Evolutionary conservation across 1,139 yeast genomes (phyloP).

Genomic region (Zygosaccharomyces sapae): DNA sequence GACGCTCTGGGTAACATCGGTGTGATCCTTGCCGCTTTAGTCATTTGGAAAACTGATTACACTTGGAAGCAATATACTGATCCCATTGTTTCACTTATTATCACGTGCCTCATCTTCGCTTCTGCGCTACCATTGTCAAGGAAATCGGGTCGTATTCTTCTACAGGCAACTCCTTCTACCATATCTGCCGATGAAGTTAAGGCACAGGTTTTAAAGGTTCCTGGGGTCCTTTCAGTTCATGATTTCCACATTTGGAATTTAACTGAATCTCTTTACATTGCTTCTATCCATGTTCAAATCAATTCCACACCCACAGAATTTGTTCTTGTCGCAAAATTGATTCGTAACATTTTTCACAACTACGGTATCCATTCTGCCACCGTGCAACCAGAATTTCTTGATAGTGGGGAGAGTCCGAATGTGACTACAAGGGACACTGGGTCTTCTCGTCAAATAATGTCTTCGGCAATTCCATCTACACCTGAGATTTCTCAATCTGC

Average conservation of each 20-base stretch:
- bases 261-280: slow-evolving; percentile 81
- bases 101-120: slow-evolving; percentile 82
- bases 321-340: slow-evolving; percentile 65
- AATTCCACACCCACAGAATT: slow-evolving; percentile 62
- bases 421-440: slow-evolving; percentile 30
- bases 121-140: slow-evolving; percentile 89
- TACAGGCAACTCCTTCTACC: slow-evolving; percentile 88
- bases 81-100: slow-evolving; percentile 78
- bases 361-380: slow-evolving; percentile 92
- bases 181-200: slow-evolving; percentile 73
- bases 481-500: slow-evolving; percentile 18
- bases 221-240: slow-evolving; percentile 79
- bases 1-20: slow-evolving; percentile 96
- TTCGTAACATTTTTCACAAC: slow-evolving; percentile 72
- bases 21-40: slow-evolving; percentile 81
- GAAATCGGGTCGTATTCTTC: slow-evolving; percentile 76
- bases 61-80: slow-evolving; percentile 85
- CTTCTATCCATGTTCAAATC: slow-evolving; percentile 82
- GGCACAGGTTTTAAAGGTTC: slow-evolving; percentile 58
- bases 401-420: slow-evolving; percentile 30
- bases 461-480: slow-evolving; percentile 2
- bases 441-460: slow-evolving; percentile 6
- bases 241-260: slow-evolving; percentile 97
- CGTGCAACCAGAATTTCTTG: slow-evolving; percentile 80
- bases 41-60: slow-evolving; percentile 90